Conservation (phyloP, 192 early-diverging fungal species). For the Backusella mclennaniae region DNA sequence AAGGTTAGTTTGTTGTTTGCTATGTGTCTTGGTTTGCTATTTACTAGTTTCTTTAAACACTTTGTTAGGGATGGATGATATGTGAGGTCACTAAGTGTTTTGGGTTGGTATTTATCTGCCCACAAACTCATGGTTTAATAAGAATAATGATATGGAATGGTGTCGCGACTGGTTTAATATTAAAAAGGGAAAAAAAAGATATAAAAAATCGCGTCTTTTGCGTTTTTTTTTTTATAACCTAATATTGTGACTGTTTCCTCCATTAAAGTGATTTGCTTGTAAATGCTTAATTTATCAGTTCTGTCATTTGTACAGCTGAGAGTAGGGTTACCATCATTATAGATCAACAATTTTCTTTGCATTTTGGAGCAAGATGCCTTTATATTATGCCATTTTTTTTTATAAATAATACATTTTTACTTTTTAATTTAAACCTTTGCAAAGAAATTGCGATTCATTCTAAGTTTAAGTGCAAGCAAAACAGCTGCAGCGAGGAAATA, state of each 20-base stretch:
- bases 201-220: background rate
- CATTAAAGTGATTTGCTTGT: too few species aligned
- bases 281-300: too few species aligned
- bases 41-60: constrained; percentile 77
- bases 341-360: too few species aligned
- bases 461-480: constrained; percentile 20
- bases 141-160: too few species aligned
- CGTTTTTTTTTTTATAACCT: background rate
- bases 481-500: constrained; percentile 9
- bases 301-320: too few species aligned
- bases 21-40: background rate
- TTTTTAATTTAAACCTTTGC: constrained; percentile 15
- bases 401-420: background rate
- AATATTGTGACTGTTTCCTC: background rate
- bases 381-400: background rate
- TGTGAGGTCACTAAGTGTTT: constrained; percentile 76
- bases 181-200: background rate
- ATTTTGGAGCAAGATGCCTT: too few species aligned
- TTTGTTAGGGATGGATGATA: constrained; percentile 75
- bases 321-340: too few species aligned
- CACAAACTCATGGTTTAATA: constrained; percentile 65
- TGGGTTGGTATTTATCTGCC: constrained; percentile 94
- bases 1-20: background rate
- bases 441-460: constrained; percentile 15
- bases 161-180: background rate